Conservation (phyloP, 441 rosid species). For the Euphorbia celastroides region DNA sequence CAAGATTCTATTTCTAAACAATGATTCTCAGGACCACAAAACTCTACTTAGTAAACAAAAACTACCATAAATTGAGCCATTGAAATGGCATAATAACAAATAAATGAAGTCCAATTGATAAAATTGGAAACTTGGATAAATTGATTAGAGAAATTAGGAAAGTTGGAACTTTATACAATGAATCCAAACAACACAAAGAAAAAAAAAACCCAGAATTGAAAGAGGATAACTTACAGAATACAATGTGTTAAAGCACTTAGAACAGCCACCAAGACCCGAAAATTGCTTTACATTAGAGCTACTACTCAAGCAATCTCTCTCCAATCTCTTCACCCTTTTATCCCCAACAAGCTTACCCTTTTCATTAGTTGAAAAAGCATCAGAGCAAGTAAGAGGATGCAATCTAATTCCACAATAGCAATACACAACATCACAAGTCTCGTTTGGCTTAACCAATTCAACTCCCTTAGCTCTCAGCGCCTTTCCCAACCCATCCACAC, state of each 20-base stretch:
- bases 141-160: neutral
- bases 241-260: slow-evolving; percentile 74
- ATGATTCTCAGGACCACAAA: slow-evolving; percentile 4
- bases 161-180: neutral
- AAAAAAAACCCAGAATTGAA: neutral
- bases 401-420: slow-evolving; percentile 87
- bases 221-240: slow-evolving; percentile 30
- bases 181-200: neutral
- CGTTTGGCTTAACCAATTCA: slow-evolving; percentile 53
- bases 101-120: slow-evolving; percentile 8
- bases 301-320: slow-evolving; percentile 60
- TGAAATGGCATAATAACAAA: slow-evolving; percentile 1
- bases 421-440: slow-evolving; percentile 77
- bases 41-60: neutral
- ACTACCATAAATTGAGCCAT: neutral
- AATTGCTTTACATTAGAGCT: slow-evolving; percentile 35
- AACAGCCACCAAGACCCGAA: slow-evolving; percentile 66
- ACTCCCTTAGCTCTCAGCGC: slow-evolving; percentile 62
- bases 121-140: neutral
- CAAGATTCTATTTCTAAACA: neutral
- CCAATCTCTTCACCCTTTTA: slow-evolving; percentile 51
- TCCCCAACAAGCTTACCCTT: slow-evolving; percentile 62
- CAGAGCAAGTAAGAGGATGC: slow-evolving; percentile 67
- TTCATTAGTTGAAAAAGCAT: slow-evolving; percentile 44
- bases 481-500: slow-evolving; percentile 68